Evolutionary conservation across 306 rosid genomes (phyloP).

Genomic region (Malus asiatica): DNA sequence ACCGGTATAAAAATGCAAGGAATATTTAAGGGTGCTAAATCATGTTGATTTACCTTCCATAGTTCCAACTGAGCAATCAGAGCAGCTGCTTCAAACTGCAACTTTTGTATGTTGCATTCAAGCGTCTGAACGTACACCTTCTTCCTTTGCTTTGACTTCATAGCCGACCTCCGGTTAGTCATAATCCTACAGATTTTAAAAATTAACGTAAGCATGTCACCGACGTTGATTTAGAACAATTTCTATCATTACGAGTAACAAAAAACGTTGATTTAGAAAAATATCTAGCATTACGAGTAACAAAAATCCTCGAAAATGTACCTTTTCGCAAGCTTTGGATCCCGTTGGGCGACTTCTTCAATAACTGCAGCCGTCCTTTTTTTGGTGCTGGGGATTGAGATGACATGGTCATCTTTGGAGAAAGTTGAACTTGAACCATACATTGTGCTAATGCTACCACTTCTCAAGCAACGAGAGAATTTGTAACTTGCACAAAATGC

Average conservation of each 20-base stretch:
- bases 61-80: background rate
- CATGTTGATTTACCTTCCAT: background rate
- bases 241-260: background rate
- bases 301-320: background rate
- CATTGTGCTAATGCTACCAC: background rate
- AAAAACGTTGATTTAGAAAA: background rate
- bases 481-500: too few relatives aligned
- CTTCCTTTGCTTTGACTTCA: background rate
- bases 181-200: background rate
- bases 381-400: background rate
- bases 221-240: background rate
- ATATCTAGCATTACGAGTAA: background rate
- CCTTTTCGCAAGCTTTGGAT: constrained; percentile 8
- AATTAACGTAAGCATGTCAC: background rate
- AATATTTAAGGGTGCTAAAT: background rate
- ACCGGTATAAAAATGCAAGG: background rate
- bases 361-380: background rate
- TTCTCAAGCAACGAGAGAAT: too few relatives aligned
- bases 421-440: background rate
- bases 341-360: background rate
- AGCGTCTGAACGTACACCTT: background rate
- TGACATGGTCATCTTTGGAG: background rate
- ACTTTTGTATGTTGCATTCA: background rate
- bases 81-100: background rate
- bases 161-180: background rate